Base-by-base conservation (phyloP, 2,329 filamentous ascomycete species). In the Aspergillus alliaceus region DNA sequence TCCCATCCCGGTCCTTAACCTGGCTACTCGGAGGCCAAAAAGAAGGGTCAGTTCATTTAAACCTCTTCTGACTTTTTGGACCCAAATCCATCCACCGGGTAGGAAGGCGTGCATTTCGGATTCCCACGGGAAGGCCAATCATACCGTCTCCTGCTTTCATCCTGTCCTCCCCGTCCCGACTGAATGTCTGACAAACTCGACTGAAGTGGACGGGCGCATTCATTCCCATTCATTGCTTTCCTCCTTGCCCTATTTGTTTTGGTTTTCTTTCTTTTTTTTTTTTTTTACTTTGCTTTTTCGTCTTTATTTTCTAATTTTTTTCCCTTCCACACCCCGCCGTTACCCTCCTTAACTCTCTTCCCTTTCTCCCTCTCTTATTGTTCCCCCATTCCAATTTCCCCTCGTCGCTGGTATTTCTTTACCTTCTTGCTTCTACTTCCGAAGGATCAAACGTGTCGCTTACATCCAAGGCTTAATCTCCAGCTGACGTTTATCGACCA, bases 401-500 rank as follows among this genome's bases (percentile, higher is more conserved):
- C 51, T 44, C 27, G 22, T 32, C 34, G 24, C 42, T 48, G 24
- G 49, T 50, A 49, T 14, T 52, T 37, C 44, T 53, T 37, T 32
- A 8, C 51, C 40, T 42, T 54, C 40, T 25, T 56, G 49, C 52
- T 42, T 53, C 29, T 20, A 25, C 34, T 40, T 47, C 47, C 31
- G 50, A 49, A 51, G 56, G 48, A 53, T 46, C 59, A 54, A 46
- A 57, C 44, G 57, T 49, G 34, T 58, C 56, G 61, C 59, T 65
- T 63, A 65, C 62, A 51, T 58, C 59, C 54, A 40, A 63, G 62
- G 67, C 61, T 51, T 65, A 59, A 54, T 59, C 57, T 61, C 50
- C 67, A 77, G 77, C 76, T 61, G 77, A 79, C 77, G 75, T 78
- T 54, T 79, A 79, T 71, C 77, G 77, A 60, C 77, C 77, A 62